Evolutionary conservation across 768 basidiomycete species (phyloP).

Genomic region (Lepiota venenata): DNA sequence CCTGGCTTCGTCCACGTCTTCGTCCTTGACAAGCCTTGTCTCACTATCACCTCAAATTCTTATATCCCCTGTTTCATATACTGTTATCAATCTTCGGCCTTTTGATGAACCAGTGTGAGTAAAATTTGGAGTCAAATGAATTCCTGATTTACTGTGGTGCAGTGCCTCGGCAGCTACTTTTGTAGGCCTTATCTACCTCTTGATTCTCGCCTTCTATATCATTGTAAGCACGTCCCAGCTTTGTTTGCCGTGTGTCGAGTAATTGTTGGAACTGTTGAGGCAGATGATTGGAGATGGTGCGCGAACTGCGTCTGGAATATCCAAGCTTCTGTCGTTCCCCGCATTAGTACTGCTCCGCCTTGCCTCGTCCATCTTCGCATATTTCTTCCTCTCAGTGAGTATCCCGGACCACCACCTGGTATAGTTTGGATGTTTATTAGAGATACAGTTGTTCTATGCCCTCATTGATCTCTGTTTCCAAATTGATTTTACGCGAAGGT

Average conservation of each 20-base stretch:
- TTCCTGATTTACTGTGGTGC: background rate
- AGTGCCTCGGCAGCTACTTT: slow-evolving; percentile 54
- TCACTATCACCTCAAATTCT: slow-evolving; percentile 48
- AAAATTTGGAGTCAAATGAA: background rate
- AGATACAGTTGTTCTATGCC: slow-evolving; percentile 53
- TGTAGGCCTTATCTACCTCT: slow-evolving; percentile 54
- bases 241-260: background rate
- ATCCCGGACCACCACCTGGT: background rate
- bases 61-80: slow-evolving; percentile 44
- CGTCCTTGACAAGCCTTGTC: slow-evolving; percentile 30
- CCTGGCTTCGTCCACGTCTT: slow-evolving; percentile 12
- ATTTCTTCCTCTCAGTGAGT: slow-evolving; percentile 36
- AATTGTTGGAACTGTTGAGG: slow-evolving; percentile 1
- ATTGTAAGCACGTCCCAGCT: slow-evolving; percentile 26
- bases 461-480: slow-evolving; percentile 60
- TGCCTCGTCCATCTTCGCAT: slow-evolving; percentile 26
- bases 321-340: slow-evolving; percentile 24
- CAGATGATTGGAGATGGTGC: slow-evolving; percentile 34
- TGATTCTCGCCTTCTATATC: slow-evolving; percentile 41
- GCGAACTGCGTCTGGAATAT: slow-evolving; percentile 34
- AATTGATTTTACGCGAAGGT: slow-evolving; percentile 51
- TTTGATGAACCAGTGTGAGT: slow-evolving; percentile 64
- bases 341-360: slow-evolving; percentile 34
- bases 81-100: slow-evolving; percentile 48
- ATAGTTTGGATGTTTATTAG: background rate